Conservation (phyloP, 2,329 filamentous ascomycete species). For the Apiospora kogelbergensis region DNA sequence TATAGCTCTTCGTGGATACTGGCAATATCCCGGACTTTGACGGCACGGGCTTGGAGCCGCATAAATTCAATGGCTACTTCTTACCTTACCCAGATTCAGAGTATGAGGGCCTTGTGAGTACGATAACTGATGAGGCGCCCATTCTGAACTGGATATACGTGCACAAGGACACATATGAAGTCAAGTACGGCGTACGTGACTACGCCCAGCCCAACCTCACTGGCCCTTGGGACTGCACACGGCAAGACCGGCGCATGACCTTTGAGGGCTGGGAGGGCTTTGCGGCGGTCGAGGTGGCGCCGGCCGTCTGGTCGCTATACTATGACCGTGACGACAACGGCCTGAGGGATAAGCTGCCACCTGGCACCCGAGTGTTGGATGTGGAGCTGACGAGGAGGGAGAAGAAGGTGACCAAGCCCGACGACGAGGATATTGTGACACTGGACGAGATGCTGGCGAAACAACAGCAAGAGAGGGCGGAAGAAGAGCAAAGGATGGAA, state of each 20-base stretch:
- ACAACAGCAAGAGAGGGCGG: slow-evolving; percentile 25
- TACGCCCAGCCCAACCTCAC: slow-evolving; percentile 44
- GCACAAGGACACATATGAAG: slow-evolving; percentile 43
- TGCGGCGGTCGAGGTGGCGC: slow-evolving; percentile 44
- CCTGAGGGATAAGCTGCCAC: slow-evolving; percentile 42
- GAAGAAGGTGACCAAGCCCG: slow-evolving; percentile 40
- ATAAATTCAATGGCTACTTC: slow-evolving; percentile 53
- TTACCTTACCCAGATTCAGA: slow-evolving; percentile 55
- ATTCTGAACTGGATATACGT: slow-evolving; percentile 53
- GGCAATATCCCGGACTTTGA: slow-evolving; percentile 10
- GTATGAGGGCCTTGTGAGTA: slow-evolving; percentile 47
- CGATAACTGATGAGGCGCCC: slow-evolving; percentile 48
- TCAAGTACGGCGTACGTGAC: slow-evolving; percentile 45
- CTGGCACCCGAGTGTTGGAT: slow-evolving; percentile 52
- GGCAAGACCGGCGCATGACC: slow-evolving; percentile 50
- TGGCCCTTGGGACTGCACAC: slow-evolving; percentile 51
- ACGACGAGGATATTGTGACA: slow-evolving; percentile 24
- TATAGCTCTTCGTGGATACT: slow-evolving; percentile 11
- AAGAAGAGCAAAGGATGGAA: slow-evolving; percentile 18
- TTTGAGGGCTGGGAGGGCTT: slow-evolving; percentile 52
- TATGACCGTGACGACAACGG: slow-evolving; percentile 48
- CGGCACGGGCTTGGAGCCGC: neutral
- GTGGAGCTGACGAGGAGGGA: slow-evolving; percentile 55
- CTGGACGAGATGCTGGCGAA: slow-evolving; percentile 31
- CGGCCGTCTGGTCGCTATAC: slow-evolving; percentile 46